phyloP scores from a whole-genome alignment of 2,329 filamentous ascomycete genomes.

The Nigrograna mackinnonii region DNA sequence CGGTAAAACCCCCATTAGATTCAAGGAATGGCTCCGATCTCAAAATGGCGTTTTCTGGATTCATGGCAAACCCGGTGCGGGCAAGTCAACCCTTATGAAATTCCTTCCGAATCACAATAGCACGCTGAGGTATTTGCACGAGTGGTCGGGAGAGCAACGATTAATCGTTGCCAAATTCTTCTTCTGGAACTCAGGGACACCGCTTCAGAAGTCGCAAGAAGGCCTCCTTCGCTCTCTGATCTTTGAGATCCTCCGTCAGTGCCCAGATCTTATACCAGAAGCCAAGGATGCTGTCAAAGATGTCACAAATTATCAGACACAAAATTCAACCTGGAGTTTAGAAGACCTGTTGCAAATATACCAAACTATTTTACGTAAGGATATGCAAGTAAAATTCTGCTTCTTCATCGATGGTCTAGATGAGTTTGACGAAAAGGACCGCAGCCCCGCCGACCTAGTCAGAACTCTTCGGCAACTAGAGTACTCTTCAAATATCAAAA shows the following conservation, averaged over 20 bases:
- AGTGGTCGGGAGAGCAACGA: constrained; percentile 14
- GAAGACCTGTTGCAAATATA: constrained; percentile 7
- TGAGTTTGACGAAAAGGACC: constrained; percentile 18
- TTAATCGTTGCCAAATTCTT: constrained; percentile 24
- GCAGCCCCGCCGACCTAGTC: constrained; percentile 7
- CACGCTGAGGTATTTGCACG: constrained; percentile 13
- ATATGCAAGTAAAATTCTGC: constrained; percentile 5
- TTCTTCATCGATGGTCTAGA: constrained; percentile 24
- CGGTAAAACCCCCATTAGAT: constrained; percentile 2
- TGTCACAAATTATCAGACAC: neutral
- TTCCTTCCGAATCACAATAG: constrained; percentile 18
- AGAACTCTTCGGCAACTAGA: neutral
- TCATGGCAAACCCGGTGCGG: constrained; percentile 37
- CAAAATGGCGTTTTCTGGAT: constrained; percentile 47
- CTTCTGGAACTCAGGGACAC: constrained; percentile 34
- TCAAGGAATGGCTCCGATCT: too few relatives aligned
- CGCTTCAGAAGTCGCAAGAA: constrained; percentile 23
- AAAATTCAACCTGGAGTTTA: constrained; percentile 17
- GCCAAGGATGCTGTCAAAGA: constrained; percentile 9
- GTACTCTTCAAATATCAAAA: constrained; percentile 8
- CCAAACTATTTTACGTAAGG: constrained; percentile 4
- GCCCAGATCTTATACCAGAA: constrained; percentile 7
- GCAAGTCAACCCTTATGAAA: constrained; percentile 40
- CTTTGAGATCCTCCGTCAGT: constrained; percentile 11
- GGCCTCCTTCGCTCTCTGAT: constrained; percentile 29